A percentile compares a stretch with the other conserved stretches of the same genome.
These are phyloP conservation scores for Cryptococcus deneoformans DNA, from an alignment of 1,284 basidiomycete species.

Conservation along the genomic window DNA sequence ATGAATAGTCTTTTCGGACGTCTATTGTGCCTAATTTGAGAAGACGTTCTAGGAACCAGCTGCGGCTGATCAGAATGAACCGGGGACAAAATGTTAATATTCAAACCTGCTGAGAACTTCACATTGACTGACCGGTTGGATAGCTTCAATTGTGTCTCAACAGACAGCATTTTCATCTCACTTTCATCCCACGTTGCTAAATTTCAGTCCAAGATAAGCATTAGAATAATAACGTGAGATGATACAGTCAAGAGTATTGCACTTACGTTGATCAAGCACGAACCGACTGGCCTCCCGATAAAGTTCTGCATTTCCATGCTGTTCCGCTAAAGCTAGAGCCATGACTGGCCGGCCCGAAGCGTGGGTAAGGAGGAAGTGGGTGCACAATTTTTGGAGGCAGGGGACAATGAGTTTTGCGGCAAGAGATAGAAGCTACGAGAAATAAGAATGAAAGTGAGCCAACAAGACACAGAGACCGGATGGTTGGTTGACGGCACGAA, in stretches of 20 bases:
- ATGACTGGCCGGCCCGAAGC: slow-evolving; percentile 87
- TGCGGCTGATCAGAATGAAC: slow-evolving; percentile 56
- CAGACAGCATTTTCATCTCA: slow-evolving; percentile 72
- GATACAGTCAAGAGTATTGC: too few relatives aligned
- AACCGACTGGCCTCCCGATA: slow-evolving; percentile 86
- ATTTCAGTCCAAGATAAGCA: neutral
- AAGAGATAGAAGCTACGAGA: slow-evolving; percentile 31
- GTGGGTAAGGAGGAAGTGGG: slow-evolving; percentile 81
- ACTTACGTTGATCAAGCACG: slow-evolving; percentile 72
- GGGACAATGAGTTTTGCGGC: slow-evolving; percentile 60
- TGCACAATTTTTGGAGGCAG: slow-evolving; percentile 71
- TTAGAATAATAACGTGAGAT: neutral
- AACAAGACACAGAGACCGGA: too few relatives aligned
- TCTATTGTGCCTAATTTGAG: slow-evolving; percentile 84
- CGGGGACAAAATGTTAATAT: neutral
- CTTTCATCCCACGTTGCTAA: slow-evolving; percentile 56
- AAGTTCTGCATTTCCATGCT: slow-evolving; percentile 80
- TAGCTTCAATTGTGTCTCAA: slow-evolving; percentile 77
- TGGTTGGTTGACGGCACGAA: slow-evolving; percentile 19
- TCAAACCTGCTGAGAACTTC: neutral
- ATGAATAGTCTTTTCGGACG: slow-evolving; percentile 67
- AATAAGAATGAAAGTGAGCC: neutral
- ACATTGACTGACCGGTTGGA: slow-evolving; percentile 63
- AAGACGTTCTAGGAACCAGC: slow-evolving; percentile 91
- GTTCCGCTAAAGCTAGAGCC: slow-evolving; percentile 83